Evolutionary conservation across 805 yeast genomes (phyloP).

Genomic region (Vanderwaltozyma verrucispora): DNA sequence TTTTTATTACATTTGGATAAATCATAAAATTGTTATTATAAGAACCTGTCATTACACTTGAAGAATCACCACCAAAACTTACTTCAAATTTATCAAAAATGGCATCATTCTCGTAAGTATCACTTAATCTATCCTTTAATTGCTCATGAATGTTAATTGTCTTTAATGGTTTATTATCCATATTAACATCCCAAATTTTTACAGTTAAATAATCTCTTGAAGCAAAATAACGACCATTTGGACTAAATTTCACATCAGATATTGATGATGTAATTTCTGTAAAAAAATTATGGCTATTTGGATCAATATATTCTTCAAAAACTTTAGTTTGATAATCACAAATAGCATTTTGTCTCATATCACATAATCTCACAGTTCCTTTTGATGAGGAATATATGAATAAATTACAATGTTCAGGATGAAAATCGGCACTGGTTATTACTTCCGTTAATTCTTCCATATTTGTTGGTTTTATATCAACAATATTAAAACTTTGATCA

Average conservation of each 20-base stretch:
- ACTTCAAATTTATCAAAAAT: conserved; percentile 98
- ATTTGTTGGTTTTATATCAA: conserved; percentile 93
- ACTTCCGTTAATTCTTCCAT: conserved; percentile 99
- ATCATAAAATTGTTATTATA: conserved; percentile 96
- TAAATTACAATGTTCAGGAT: conserved; percentile 82
- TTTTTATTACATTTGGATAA: conserved; percentile 68
- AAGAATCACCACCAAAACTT: conserved; percentile 86
- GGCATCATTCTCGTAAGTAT: conserved; percentile 96
- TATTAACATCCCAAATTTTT: conserved; percentile 95
- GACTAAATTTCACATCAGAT: conserved; percentile 84
- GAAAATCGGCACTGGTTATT: conserved; percentile 93
- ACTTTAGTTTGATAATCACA: conserved; percentile 84
- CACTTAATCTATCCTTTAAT: conserved; percentile 85
- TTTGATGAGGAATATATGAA: conserved; percentile 94
- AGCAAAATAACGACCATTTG: conserved; percentile 91
- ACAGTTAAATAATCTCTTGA: conserved; percentile 95
- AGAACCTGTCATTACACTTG: conserved; percentile 91
- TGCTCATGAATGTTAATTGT: conserved; percentile 95
- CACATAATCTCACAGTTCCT: conserved; percentile 91
- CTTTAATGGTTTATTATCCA: conserved; percentile 91
- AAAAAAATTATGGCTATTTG: conserved; percentile 86
- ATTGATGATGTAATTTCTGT: conserved; percentile 94
- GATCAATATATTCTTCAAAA: conserved; percentile 89
- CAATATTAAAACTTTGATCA: conserved; percentile 92
- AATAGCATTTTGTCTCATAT: conserved; percentile 90